Conservation (phyloP, 208 protist genomes). For the Leishmania major region DNA sequence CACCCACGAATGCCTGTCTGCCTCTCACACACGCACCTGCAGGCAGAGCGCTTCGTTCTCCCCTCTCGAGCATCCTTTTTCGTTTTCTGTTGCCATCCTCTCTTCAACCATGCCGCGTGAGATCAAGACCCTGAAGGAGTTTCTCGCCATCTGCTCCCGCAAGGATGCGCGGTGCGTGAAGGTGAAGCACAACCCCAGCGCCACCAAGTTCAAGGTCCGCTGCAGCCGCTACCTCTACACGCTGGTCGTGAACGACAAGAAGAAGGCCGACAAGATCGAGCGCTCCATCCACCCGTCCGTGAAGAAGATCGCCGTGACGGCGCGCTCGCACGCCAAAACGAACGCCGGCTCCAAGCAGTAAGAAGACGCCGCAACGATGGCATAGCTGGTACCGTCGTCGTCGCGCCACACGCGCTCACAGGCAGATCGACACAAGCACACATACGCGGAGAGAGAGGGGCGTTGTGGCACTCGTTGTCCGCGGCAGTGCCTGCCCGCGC, state of each 20-base stretch:
- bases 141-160: slow-evolving; percentile 92
- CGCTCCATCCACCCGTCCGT: slow-evolving; percentile 88
- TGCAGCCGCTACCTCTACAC: slow-evolving; percentile 94
- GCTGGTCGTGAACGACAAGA: slow-evolving; percentile 89
- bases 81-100: background rate
- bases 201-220: slow-evolving; percentile 95
- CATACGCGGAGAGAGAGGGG: background rate
- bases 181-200: slow-evolving; percentile 90
- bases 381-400: background rate
- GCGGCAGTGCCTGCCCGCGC: background rate
- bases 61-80: background rate
- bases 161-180: slow-evolving; percentile 93
- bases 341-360: slow-evolving; percentile 78
- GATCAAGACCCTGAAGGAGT: slow-evolving; percentile 94
- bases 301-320: slow-evolving; percentile 89
- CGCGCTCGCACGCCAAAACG: slow-evolving; percentile 84
- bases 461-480: background rate
- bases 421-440: background rate
- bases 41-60: background rate
- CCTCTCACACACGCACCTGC: background rate
- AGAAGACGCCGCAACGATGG: background rate
- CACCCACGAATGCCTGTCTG: background rate
- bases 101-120: slow-evolving; percentile 77
- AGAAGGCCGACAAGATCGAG: slow-evolving; percentile 93
- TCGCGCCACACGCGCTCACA: background rate